Percentiles rank a stretch among this genome's conserved stretches.
phyloP scores from a whole-genome alignment of 2,329 filamentous ascomycete species.

The Dactylellina haptotyla region DNA sequence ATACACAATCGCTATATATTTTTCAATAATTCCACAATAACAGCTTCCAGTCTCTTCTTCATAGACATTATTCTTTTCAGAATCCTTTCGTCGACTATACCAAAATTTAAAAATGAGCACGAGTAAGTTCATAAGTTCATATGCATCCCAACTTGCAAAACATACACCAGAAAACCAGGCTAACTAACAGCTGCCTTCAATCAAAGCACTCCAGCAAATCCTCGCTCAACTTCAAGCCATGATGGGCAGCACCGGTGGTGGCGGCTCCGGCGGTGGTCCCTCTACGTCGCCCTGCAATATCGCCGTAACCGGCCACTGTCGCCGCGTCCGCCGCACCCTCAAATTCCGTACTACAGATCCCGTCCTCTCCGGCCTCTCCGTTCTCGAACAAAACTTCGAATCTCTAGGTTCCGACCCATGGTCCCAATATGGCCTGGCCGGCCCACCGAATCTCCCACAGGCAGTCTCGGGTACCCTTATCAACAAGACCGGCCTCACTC shows the following conservation, averaged over 20 bases:
- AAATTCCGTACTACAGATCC: neutral
- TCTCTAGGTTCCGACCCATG: neutral
- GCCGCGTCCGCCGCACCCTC: neutral
- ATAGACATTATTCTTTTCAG: too few species aligned
- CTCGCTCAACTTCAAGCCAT: neutral
- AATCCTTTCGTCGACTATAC: too few species aligned
- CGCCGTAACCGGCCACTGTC: neutral
- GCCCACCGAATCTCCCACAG: neutral
- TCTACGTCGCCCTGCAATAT: neutral
- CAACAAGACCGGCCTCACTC: neutral
- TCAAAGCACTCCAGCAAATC: conserved; percentile 11
- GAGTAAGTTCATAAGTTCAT: too few species aligned
- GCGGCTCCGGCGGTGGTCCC: neutral
- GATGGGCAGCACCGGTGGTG: neutral
- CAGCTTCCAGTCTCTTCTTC: too few species aligned
- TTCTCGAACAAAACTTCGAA: conserved; percentile 1
- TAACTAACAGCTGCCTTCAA: too few species aligned
- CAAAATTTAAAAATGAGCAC: too few species aligned
- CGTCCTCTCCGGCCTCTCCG: neutral
- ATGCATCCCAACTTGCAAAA: too few species aligned
- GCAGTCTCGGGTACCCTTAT: neutral
- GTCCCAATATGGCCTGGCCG: neutral
- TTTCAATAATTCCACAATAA: too few species aligned
- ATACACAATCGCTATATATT: too few species aligned
- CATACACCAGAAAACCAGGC: too few species aligned